A percentile compares a stretch with the other conserved stretches of the same genome.
Evolutionary conservation across 2,329 filamentous ascomycete species (phyloP).

Genomic region (Calonectria pteridis): DNA sequence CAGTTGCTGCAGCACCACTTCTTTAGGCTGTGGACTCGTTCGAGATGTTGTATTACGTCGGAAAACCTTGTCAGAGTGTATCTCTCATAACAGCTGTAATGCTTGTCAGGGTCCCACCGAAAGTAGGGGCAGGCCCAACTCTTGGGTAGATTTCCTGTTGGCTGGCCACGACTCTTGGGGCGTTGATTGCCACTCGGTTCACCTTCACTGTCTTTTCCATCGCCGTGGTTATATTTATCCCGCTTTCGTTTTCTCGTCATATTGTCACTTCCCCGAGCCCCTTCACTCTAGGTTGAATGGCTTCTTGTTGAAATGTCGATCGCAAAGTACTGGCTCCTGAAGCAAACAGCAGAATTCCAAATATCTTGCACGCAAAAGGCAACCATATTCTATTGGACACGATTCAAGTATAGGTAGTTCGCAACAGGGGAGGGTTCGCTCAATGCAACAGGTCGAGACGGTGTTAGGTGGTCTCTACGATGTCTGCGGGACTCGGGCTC

Average conservation of each 20-base stretch:
- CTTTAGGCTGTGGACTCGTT: not conserved
- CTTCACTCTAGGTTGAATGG: not conserved
- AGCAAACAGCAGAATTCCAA: not conserved
- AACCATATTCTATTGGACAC: not conserved
- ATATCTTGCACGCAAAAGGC: not conserved
- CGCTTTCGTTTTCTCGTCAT: not conserved
- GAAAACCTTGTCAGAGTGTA: not conserved
- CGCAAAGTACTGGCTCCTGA: not conserved
- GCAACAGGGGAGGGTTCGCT: not conserved
- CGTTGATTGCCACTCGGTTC: not conserved
- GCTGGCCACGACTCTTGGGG: not conserved
- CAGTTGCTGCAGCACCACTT: not conserved
- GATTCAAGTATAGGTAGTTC: not conserved
- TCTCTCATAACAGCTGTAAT: not conserved
- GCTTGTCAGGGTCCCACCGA: not conserved
- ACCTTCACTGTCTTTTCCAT: not conserved
- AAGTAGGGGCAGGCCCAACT: not conserved
- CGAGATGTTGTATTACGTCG: not conserved
- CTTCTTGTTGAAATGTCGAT: not conserved
- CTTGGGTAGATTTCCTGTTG: not conserved
- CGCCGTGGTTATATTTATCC: not conserved
- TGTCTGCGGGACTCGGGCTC: not conserved
- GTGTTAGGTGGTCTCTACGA: not conserved
- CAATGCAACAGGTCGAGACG: not conserved
- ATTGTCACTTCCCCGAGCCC: not conserved